Conservation (phyloP, 2,329 filamentous ascomycete genomes). For the Amesomyces nigricolor region DNA sequence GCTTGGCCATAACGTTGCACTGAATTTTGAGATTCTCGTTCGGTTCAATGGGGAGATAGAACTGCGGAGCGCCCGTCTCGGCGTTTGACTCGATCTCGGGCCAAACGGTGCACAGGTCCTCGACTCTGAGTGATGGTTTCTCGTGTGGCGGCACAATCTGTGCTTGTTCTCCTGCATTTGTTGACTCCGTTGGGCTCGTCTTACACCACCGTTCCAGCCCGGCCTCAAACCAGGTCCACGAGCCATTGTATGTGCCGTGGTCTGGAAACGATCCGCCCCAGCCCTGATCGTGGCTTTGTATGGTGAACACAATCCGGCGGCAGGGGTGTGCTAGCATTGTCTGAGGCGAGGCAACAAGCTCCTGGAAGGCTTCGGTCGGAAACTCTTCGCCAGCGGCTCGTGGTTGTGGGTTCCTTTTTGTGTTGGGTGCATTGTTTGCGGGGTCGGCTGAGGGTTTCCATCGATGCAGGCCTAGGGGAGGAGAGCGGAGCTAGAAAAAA, state of each 20-base stretch:
- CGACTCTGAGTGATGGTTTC: slow-evolving; percentile 7
- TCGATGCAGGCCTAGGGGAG: slow-evolving; percentile 36
- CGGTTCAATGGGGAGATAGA: slow-evolving; percentile 34
- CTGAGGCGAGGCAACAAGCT: slow-evolving; percentile 37
- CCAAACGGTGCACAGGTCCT: slow-evolving; percentile 17
- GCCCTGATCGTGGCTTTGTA: slow-evolving; percentile 55
- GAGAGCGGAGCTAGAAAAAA: slow-evolving; percentile 34
- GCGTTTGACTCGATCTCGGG: slow-evolving; percentile 14
- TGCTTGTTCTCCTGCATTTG: neutral
- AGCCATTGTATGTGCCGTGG: slow-evolving; percentile 40
- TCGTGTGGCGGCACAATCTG: neutral
- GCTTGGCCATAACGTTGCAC: slow-evolving; percentile 38
- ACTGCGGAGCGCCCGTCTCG: slow-evolving; percentile 8
- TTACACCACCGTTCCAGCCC: slow-evolving; percentile 53
- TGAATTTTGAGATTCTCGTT: slow-evolving; percentile 42
- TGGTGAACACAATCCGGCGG: slow-evolving; percentile 56
- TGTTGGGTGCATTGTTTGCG: slow-evolving; percentile 14
- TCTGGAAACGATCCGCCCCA: slow-evolving; percentile 37
- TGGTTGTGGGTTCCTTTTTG: slow-evolving; percentile 9
- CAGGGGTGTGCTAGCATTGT: slow-evolving; percentile 44
- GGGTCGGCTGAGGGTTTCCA: slow-evolving; percentile 25
- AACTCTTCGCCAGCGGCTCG: slow-evolving; percentile 28
- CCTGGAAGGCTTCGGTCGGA: slow-evolving; percentile 30
- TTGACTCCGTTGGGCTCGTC: slow-evolving; percentile 23
- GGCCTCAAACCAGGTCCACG: slow-evolving; percentile 60